Evolutionary conservation across 768 basidiomycete species (phyloP).

Genomic region (Boletales sp.): DNA sequence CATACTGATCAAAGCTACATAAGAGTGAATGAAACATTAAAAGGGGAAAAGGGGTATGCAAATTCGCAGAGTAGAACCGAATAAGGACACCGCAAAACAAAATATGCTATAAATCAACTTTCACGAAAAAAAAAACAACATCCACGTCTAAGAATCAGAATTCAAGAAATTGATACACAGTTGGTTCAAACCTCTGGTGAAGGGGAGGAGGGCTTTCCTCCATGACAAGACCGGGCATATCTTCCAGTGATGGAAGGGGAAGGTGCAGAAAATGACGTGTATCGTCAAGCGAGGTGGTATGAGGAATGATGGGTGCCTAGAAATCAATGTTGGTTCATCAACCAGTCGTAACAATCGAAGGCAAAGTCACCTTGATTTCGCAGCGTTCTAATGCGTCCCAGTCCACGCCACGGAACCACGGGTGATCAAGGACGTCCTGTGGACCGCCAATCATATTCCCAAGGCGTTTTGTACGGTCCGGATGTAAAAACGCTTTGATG

Average conservation of each 20-base stretch:
- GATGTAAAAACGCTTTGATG: constrained; percentile 84
- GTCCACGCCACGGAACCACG: constrained; percentile 95
- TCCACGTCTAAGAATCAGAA: constrained; percentile 43
- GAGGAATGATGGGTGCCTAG: constrained; percentile 85
- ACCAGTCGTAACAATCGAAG: neutral
- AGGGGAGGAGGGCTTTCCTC: constrained; percentile 58
- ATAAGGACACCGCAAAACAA: constrained; percentile 7
- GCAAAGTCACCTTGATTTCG: constrained; percentile 69
- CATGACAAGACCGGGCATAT: constrained; percentile 73
- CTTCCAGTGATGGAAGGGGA: constrained; percentile 70
- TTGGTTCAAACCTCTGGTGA: constrained; percentile 63
- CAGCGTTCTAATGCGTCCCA: constrained; percentile 85
- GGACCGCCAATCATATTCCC: constrained; percentile 93
- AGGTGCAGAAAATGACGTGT: constrained; percentile 83
- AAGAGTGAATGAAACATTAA: constrained; percentile 1
- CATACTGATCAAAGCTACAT: constrained; percentile 29
- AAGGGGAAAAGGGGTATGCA: neutral
- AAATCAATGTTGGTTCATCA: neutral
- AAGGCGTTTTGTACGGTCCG: constrained; percentile 86
- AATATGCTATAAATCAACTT: constrained; percentile 28
- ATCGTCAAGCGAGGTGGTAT: constrained; percentile 75
- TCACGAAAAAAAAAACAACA: constrained; percentile 9
- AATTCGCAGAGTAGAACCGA: neutral
- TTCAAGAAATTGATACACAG: constrained; percentile 71
- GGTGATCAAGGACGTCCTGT: constrained; percentile 85